A percentile compares a stretch with the other conserved stretches of the same genome.
These are phyloP conservation scores for Umbelopsis sp. DNA, from an alignment of 192 early-diverging fungal genomes.

Conservation along the genomic window DNA sequence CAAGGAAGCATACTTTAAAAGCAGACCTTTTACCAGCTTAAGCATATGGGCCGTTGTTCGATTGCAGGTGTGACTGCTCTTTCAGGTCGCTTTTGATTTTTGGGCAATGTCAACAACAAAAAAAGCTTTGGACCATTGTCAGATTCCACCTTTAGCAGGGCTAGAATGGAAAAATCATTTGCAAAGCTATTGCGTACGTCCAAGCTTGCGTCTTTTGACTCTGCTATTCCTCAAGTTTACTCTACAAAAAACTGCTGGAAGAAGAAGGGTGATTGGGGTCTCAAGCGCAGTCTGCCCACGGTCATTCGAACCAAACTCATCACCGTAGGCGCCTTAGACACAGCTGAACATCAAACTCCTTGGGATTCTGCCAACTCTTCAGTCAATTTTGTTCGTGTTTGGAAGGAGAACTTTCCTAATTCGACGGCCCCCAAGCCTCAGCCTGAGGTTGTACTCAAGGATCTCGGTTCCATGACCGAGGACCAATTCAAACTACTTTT, in stretches of 20 bases:
- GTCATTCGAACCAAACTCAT: conserved; percentile 58
- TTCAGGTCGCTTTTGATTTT: background rate
- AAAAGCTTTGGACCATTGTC: background rate
- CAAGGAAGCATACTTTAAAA: too few relatives aligned
- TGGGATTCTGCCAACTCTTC: conserved; percentile 64
- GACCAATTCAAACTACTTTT: conserved; percentile 65
- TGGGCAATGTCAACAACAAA: conserved; percentile 2
- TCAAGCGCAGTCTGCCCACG: conserved; percentile 74
- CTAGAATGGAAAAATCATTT: conserved; percentile 66
- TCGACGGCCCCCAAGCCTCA: conserved; percentile 55
- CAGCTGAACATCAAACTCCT: conserved; percentile 69
- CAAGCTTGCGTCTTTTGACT: conserved; percentile 67
- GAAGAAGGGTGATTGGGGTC: conserved; percentile 69
- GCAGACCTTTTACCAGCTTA: too few relatives aligned
- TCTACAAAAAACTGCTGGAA: conserved; percentile 55
- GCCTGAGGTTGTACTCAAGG: conserved; percentile 44
- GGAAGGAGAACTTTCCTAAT: conserved; percentile 75
- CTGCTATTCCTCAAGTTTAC: conserved; percentile 71
- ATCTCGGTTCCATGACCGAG: conserved; percentile 59
- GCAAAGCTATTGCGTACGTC: conserved; percentile 67
- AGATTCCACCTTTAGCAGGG: background rate
- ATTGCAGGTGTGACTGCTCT: too few relatives aligned
- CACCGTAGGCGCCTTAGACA: conserved; percentile 62
- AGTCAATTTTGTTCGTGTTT: conserved; percentile 58
- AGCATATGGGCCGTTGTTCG: too few relatives aligned